These are phyloP conservation scores for Trichoderma sp. DNA, from an alignment of 2,329 filamentous ascomycete species.

Conservation along the genomic window DNA sequence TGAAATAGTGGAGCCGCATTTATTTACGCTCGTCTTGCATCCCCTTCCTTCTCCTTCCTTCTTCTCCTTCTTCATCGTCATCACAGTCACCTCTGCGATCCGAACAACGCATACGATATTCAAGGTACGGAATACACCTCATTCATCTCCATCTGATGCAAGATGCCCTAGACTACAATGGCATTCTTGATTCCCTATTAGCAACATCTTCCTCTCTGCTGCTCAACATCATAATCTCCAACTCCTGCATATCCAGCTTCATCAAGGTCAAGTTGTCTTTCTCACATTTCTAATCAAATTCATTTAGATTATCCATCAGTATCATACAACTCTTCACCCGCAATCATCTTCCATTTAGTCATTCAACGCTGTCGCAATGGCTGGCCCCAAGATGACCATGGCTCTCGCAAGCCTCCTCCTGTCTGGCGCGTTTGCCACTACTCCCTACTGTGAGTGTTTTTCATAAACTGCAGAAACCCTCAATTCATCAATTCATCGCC, in stretches of 20 bases:
- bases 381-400: constrained; percentile 38
- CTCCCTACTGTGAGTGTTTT: constrained; percentile 15
- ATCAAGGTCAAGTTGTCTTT: too few species aligned
- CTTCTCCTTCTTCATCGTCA: constrained; percentile 11
- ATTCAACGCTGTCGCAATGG: constrained; percentile 33
- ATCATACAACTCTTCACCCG: neutral
- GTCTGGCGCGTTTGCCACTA: constrained; percentile 26
- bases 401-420: constrained; percentile 34
- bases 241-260: too few species aligned
- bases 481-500: neutral
- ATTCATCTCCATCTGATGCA: neutral
- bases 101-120: neutral
- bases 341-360: neutral
- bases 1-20: constrained; percentile 14
- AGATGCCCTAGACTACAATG: too few species aligned
- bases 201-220: neutral
- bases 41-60: constrained; percentile 3
- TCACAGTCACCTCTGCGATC: constrained; percentile 5
- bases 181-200: neutral
- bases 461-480: neutral
- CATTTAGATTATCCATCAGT: neutral
- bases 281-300: neutral
- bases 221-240: neutral
- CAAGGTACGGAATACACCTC: neutral
- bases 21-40: constrained; percentile 15